Evolutionary conservation across 2,329 filamentous ascomycete genomes (phyloP), one percentile per base, ranked within the genome.

Genomic region (Orbilia oligospora): DNA sequence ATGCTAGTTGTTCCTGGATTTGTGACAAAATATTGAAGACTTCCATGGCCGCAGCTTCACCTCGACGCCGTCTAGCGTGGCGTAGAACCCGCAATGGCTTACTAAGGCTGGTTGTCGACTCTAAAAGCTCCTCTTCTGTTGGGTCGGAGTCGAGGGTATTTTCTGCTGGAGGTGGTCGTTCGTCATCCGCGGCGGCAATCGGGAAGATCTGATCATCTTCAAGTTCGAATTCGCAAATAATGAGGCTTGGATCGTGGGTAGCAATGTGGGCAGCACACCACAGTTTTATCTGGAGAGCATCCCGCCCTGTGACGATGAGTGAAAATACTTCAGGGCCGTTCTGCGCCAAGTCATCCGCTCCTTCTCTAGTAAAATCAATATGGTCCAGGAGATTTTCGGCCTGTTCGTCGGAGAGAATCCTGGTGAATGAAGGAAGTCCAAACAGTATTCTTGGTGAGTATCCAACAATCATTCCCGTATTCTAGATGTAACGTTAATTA

Each of bases 1-100:
- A 88, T 3, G 92, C 89, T 12, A 97, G 86, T 83, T 97, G 94
- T 81, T 97, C 93, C 83, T 97, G 93, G 0, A 97, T 91, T 83
- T 97, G 94, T 0, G 92, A 93, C 89, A 97, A 92, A 80, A 97
- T 94, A 84, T 93, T 94, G 84, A 97, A 97, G 0, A 96, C 92
- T 81, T 97, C 92, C 90, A 96, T 96, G 0, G 92, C 92, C 4
- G 91, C 91, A 55, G 93, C 92, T 82, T 96, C 92, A 5, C 92
- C 92, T 81, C 90, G 89, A 63, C 91, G 87, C 82, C 92, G 93
- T 9, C 93, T 88, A 0, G 93, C 92, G 82, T 91, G 93, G 41
- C 92, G 87, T 24, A 96, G 83, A 0, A 96, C 89, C 44, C 93
- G 88, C n/a, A 97, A 85, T 3, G 93, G 93, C 80, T 90, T 92